Evolutionary conservation across 2,329 filamentous ascomycete species (phyloP).

Genomic region (Botrytis galanthina): DNA sequence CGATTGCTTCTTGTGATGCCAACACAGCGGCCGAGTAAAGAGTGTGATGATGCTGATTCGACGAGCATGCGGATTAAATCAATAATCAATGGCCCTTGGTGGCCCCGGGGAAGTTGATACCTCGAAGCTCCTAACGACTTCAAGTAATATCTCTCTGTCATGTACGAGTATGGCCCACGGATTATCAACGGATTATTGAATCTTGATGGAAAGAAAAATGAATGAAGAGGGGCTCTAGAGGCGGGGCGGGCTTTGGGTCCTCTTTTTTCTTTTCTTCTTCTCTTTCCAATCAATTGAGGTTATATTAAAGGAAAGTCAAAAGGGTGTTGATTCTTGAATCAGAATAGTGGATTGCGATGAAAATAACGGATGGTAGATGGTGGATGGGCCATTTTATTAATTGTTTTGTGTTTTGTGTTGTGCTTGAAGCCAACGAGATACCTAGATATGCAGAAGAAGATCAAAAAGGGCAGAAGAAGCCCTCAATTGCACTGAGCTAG

Average conservation of each 20-base stretch:
- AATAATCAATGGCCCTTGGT: not conserved
- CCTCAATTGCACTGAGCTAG: not conserved
- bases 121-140: not conserved
- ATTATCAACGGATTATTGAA: constrained; percentile 1
- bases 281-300: constrained; percentile 11
- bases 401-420: not conserved
- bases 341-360: not conserved
- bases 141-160: not conserved
- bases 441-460: not conserved
- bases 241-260: not conserved
- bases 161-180: not conserved
- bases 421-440: not conserved
- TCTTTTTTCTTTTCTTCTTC: not conserved
- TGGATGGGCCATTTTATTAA: not conserved
- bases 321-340: constrained; percentile 1
- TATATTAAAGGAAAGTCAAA: not conserved
- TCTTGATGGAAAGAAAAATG: not conserved
- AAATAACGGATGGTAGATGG: not conserved
- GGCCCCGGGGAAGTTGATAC: not conserved
- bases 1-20: constrained; percentile 30
- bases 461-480: not conserved
- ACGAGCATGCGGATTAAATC: constrained; percentile 10
- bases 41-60: constrained; percentile 11
- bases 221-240: constrained; percentile 5
- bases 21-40: constrained; percentile 25